These are phyloP conservation scores for Oemleria cerasiformis DNA, from an alignment of 306 rosid species.

Conservation along the genomic window DNA sequence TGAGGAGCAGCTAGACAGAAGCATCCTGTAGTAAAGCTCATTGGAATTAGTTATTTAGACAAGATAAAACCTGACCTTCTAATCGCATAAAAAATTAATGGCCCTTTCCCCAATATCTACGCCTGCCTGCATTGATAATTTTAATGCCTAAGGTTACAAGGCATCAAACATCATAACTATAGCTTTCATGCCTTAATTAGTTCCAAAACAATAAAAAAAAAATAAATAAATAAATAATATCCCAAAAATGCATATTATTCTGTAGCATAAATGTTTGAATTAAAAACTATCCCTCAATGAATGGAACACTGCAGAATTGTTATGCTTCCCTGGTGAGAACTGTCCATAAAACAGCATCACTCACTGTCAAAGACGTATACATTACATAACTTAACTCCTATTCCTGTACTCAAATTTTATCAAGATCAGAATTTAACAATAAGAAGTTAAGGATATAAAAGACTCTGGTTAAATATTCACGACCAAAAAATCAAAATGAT, in stretches of 20 bases:
- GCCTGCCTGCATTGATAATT: neutral
- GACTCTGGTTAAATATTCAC: neutral
- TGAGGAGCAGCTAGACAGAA: constrained; percentile 88
- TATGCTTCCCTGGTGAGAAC: neutral
- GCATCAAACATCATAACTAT: neutral
- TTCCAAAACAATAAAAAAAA: neutral
- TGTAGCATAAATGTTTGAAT: neutral
- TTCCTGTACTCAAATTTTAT: neutral
- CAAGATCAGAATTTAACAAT: too few relatives aligned
- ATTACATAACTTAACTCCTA: neutral
- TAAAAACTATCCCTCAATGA: neutral
- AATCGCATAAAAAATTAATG: neutral
- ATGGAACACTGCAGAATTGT: neutral
- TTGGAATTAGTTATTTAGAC: constrained; percentile 16
- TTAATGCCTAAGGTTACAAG: neutral
- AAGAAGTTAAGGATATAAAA: neutral
- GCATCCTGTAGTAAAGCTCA: constrained; percentile 55
- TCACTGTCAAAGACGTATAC: neutral
- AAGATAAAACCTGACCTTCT: neutral
- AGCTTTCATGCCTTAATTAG: neutral
- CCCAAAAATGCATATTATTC: neutral
- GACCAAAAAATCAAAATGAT: neutral
- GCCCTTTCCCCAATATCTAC: neutral
- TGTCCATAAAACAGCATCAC: constrained; percentile 2
- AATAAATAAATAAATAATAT: neutral